Conservation (phyloP, 2,329 filamentous ascomycete genomes). For the Parastagonospora nodorum region DNA sequence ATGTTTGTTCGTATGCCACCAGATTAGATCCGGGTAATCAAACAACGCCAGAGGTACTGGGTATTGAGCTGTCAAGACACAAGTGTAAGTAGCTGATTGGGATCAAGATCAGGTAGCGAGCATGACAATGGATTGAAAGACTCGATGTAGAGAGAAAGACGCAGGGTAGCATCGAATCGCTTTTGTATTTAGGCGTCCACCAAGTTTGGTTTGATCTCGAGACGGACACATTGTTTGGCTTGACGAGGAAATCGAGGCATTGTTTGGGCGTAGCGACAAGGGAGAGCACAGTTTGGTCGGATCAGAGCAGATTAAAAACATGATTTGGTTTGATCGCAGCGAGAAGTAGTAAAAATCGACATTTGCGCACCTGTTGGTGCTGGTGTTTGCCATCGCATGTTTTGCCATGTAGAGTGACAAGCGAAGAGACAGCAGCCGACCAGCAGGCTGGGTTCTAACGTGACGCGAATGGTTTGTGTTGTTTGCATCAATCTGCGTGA, state of each 20-base stretch:
- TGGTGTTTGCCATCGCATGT: constrained; percentile 34
- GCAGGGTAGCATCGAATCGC: constrained; percentile 14
- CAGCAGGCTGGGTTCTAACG: constrained; percentile 17
- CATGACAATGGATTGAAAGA: constrained; percentile 7
- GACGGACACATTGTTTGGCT: constrained; percentile 16
- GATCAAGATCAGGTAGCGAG: constrained; percentile 2
- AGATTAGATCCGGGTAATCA: constrained; percentile 16
- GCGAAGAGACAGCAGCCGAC: constrained; percentile 19
- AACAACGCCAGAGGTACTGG: constrained; percentile 10
- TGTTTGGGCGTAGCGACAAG: constrained; percentile 6
- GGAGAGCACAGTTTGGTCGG: constrained; percentile 8
- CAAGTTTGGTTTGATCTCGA: constrained; percentile 20
- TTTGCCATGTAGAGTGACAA: constrained; percentile 27
- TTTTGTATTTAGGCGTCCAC: constrained; percentile 23
- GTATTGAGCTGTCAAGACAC: constrained; percentile 17
- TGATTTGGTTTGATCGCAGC: constrained; percentile 8
- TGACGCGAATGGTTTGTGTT: constrained; percentile 33
- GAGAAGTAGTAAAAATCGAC: not conserved
- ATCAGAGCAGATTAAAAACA: constrained; percentile 2
- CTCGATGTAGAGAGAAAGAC: constrained; percentile 13
- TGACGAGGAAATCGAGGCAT: constrained; percentile 12
- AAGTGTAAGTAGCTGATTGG: constrained; percentile 28
- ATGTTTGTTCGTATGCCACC: constrained; percentile 25
- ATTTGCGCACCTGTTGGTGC: constrained; percentile 31
- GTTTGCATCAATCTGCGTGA: constrained; percentile 28